Conservation (phyloP, 441 rosid species). For the Breynia disticha region DNA sequence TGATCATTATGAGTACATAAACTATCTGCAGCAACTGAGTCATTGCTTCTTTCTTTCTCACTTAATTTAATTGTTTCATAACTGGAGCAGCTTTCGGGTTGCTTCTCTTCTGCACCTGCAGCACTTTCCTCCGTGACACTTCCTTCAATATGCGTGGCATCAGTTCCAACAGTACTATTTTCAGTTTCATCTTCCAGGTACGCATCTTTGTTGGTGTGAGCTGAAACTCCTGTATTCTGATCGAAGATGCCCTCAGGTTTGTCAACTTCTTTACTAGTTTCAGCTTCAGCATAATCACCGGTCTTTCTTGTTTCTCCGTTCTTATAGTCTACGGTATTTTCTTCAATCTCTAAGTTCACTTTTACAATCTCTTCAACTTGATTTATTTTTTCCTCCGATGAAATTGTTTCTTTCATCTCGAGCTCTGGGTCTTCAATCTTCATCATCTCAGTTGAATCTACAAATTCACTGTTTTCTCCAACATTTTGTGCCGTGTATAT, state of each 20-base stretch:
- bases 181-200: slow-evolving; percentile 9
- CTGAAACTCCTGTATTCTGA: slow-evolving; percentile 19
- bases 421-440: slow-evolving; percentile 11
- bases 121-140: slow-evolving; percentile 10
- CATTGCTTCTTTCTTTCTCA: slow-evolving; percentile 11
- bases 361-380: slow-evolving; percentile 9
- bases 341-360: slow-evolving; percentile 12
- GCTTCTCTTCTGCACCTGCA: slow-evolving; percentile 5
- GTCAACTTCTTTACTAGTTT: slow-evolving; percentile 14
- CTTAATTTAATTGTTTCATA: slow-evolving; percentile 11
- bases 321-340: slow-evolving; percentile 14
- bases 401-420: slow-evolving; percentile 9
- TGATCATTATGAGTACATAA: slow-evolving; percentile 17
- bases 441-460: slow-evolving; percentile 8
- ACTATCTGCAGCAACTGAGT: slow-evolving; percentile 10
- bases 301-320: slow-evolving; percentile 6
- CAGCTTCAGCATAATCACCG: slow-evolving; percentile 18
- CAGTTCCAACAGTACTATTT: background rate
- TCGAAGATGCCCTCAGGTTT: slow-evolving; percentile 17
- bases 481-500: background rate
- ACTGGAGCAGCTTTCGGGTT: slow-evolving; percentile 12
- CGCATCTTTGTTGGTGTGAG: slow-evolving; percentile 8
- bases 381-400: slow-evolving; percentile 7
- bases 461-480: slow-evolving; percentile 8
- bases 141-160: slow-evolving; percentile 8